Conservation (phyloP, 805 yeast species). For the Saturnispora sekii region DNA sequence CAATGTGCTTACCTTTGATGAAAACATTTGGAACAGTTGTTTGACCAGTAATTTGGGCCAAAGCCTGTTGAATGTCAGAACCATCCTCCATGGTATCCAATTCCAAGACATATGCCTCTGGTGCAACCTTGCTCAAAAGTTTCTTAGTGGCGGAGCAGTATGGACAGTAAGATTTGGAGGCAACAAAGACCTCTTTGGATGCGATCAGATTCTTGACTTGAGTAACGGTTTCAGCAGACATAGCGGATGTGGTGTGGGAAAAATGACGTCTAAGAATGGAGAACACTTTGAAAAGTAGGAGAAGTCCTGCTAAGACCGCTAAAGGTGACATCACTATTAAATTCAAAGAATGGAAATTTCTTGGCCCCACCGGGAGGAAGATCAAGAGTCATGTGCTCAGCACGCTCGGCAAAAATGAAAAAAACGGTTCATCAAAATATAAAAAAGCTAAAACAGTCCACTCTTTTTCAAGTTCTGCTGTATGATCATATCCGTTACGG, state of each 20-base stretch:
- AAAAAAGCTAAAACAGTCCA: conserved; percentile 47
- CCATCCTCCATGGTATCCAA: conserved; percentile 58
- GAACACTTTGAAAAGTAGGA: conserved; percentile 21
- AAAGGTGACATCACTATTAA: conserved; percentile 1
- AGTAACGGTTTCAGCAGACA: conserved; percentile 45
- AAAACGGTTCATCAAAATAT: not conserved
- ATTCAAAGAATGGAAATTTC: not conserved
- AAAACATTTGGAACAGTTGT: conserved; percentile 89
- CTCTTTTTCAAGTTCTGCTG: conserved; percentile 72
- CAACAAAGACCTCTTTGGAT: conserved; percentile 62
- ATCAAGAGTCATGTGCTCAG: too few species aligned
- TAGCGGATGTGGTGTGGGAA: conserved; percentile 35
- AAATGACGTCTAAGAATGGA: conserved; percentile 22
- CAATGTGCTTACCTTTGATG: conserved; percentile 86
- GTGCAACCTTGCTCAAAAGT: conserved; percentile 29
- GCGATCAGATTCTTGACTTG: conserved; percentile 58
- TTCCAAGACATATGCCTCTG: conserved; percentile 45
- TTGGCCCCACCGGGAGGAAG: too few species aligned
- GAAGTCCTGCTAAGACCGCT: not conserved
- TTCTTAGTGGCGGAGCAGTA: conserved; percentile 45
- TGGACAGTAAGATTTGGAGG: conserved; percentile 73
- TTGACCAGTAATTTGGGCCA: conserved; percentile 74
- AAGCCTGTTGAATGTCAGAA: conserved; percentile 68
- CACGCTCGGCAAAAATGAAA: too few species aligned
- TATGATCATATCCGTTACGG: conserved; percentile 86